Evolutionary conservation across 306 rosid species (phyloP), one percentile per base, ranked within the genome.

Genomic region (Dryas drummondii): DNA sequence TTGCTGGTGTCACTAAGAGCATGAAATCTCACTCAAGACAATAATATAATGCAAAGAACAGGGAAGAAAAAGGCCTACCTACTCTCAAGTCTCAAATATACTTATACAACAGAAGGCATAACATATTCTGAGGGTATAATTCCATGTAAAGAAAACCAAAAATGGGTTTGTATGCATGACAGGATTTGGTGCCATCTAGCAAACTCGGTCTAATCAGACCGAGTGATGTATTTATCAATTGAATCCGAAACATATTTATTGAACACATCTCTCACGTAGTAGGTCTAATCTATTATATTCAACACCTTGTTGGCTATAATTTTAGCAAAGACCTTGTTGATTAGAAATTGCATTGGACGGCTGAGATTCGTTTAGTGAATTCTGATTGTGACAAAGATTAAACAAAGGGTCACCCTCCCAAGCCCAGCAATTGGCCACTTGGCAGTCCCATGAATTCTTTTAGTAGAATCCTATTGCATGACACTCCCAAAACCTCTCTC

Each of bases 1-100:
- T 71, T 45, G 77, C 26, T 80, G 79, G 78, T 79, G 89, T 75
- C 79, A 73, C 73, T 54, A 0, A 79, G 77, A 79, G 80, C 58
- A 60, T 79, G 82, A 78, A 76, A 81, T 80, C 64, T 73, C 65
- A 73, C 53, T 70, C 80, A 5, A 5, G 73, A 79, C 45, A 59
- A 76, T 47, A 80, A 76, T 47, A 80, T 45, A 77, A 59, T 77
- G 68, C 67, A 61, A 40, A 56, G 32, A 78, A 79, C 63, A 41
- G 15, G 62, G 4, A 53, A 78, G 4, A 71, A 47, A 77, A 81
- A 8, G 48, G 42, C 48, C 66, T 48, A 64, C 55, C 70, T 59
- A 49, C 58, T 55, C 59, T 17, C 62, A 57, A 7, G 2, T 49
- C 59, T 17, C 62, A 57, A 16, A 5, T 49, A 56, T 42, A 79